Evolutionary conservation across 2,329 filamentous ascomycete genomes (phyloP), one percentile per base, ranked within the genome.

Genomic region (Sporothrix euskadiensis): DNA sequence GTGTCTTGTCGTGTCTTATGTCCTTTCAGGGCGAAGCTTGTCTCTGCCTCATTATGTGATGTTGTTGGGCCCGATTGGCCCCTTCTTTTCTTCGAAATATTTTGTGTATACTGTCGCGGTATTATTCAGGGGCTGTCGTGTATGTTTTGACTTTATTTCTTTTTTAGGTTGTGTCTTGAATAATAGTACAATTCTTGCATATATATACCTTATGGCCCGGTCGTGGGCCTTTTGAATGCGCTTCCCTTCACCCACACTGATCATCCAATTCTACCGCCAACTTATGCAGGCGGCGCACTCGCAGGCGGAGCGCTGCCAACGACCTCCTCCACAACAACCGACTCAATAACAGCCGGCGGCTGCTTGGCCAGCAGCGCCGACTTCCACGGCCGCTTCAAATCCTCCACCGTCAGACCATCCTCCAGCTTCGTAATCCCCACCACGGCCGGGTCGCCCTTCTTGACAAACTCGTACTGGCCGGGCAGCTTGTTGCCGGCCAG

Each of bases 401-500:
- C 91, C 78, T 95, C 93, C 79, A 95, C 83, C 30, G 94, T 97
- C 39, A 97, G 82, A 9, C 94, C 94, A 74, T 94, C 86, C 52
- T 87, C 89, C 72, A 99, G 83, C 83, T 97, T 98, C 26, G 94
- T 98, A 76, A 98, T 90, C 41, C 96, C 96, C 80, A 99, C 95
- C 52, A 97, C 88, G 0, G 96, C 90, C 2, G 94, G 87, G 78
- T 98, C 96, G 8, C 94, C 94, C 83, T 93, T 98, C 85, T 91
- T 94, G 47, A 98, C 94, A 80, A 98, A 97, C 80, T 98, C 94
- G 85, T 94, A 99, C 80, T 92, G 86, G 1, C 92, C 92, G 69
- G 96, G 96, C 82, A 99, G 85, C 85, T 99, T 99, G 83, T 97
- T 94, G 57, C 93, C 96, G 19, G 96, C 96, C 81, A 99, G 84